Base-by-base conservation (phyloP, 805 yeast genomes). In the Candida palmyrensis region DNA sequence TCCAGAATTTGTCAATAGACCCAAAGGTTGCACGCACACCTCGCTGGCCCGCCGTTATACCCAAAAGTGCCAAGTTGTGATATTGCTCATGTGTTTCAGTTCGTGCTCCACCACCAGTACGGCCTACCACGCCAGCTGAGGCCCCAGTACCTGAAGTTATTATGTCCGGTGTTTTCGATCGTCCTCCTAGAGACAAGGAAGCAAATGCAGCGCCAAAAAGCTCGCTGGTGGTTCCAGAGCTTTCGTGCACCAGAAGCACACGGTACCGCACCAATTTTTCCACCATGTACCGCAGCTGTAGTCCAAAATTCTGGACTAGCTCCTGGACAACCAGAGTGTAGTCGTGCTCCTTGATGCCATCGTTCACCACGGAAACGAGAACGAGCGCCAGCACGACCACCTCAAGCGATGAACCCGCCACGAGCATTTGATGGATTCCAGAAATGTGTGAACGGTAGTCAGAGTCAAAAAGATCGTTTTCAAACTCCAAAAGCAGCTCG, bases 281-380 rank as follows among this genome's bases (percentile, higher is more conserved):
- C 15, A 85, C 47, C 1, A 70, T 47, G 3, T 68, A 42, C 2
- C 76, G 47, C 27, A 73, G 66, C 30, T 67, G 55, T 32, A 79
- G 62, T 0, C 97, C 97, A 52, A 73, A 86, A 26, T 74, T 68
- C 33, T 76, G 78, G 3, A 77, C 51, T 2, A 86, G 52, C 37
- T 75, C 82, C 10, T 61, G 64, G 31, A 75, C 71, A 12, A 89
- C 48, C 4, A 47, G 44, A 3, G 71, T 76, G 42, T 71, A 71
- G 41, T 86, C 94, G 36, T 68, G 73, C 27, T 75, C 82, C 30
- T 73, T 67, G 12, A 89, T 53, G 0, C 97, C 96, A 32, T 74
- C 76, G 39, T 79, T 75, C 9, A 78, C 71, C 4, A 82, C 56
- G 2, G 85, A 71, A 1, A 83, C 70, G 14, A 87, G 45, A 5